Conservation (phyloP, 2,329 filamentous ascomycete species). For the Hawksworthiomyces lignivorus region DNA sequence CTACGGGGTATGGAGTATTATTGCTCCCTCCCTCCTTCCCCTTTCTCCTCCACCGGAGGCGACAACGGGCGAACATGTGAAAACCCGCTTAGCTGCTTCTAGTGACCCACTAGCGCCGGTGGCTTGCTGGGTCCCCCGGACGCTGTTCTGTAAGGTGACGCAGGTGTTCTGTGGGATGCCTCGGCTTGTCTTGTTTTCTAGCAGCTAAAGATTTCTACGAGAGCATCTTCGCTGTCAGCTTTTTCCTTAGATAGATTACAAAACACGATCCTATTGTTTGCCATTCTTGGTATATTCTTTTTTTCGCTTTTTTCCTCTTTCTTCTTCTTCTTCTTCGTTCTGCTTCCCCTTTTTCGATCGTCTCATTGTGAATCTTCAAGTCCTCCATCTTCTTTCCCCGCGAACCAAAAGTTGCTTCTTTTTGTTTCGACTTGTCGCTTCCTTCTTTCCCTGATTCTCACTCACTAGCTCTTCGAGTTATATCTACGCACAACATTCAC, state of each 20-base stretch:
- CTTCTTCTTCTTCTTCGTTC: neutral
- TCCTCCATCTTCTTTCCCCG: neutral
- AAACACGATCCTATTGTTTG: neutral
- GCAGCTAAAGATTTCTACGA: neutral
- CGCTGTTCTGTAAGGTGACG: conserved; percentile 1
- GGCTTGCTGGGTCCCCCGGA: neutral
- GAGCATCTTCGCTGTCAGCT: neutral
- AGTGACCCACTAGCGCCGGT: conserved; percentile 2
- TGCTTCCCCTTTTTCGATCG: neutral
- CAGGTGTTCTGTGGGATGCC: conserved; percentile 9
- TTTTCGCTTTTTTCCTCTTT: neutral
- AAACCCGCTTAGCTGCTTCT: neutral
- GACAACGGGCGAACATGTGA: conserved; percentile 5
- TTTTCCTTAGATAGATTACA: conserved; percentile 1
- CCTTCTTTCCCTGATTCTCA: too few relatives aligned
- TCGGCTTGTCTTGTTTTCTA: conserved; percentile 8
- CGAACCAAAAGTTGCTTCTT: neutral
- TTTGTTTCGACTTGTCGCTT: too few relatives aligned
- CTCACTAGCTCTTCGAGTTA: too few relatives aligned
- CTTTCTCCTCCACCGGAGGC: too few relatives aligned
- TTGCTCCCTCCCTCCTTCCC: too few relatives aligned
- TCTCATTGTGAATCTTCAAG: too few relatives aligned
- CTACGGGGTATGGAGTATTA: too few relatives aligned
- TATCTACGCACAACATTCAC: conserved; percentile 5
- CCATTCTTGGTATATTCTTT: neutral